Evolutionary conservation across 2,329 filamentous ascomycete species (phyloP).

Genomic region (Epichloe uncinata): DNA sequence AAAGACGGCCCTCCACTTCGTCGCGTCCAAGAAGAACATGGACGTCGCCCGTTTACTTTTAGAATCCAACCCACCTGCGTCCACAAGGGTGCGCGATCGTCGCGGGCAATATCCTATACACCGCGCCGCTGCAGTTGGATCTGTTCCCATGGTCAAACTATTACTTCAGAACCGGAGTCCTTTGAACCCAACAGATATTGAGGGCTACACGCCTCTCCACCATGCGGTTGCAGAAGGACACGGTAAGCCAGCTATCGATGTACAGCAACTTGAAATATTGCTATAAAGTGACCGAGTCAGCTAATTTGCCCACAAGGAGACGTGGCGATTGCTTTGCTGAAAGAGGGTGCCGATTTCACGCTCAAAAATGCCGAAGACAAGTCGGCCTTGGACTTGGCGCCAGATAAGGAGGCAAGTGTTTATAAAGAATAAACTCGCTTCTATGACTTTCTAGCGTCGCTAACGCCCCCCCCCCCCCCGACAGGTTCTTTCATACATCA

Average conservation of each 20-base stretch:
- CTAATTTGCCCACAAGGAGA: constrained; percentile 39
- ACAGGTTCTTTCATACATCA: constrained; percentile 62
- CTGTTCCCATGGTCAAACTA: constrained; percentile 71
- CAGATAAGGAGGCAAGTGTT: constrained; percentile 61
- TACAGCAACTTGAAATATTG: too few relatives aligned
- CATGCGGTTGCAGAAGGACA: constrained; percentile 70
- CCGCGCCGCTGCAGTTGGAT: constrained; percentile 80
- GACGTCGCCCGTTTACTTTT: constrained; percentile 71
- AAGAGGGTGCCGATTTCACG: constrained; percentile 69
- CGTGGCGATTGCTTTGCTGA: constrained; percentile 68
- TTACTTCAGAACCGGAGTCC: constrained; percentile 68
- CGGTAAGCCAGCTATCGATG: constrained; percentile 25
- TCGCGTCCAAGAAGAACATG: constrained; percentile 78
- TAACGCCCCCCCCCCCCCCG: constrained; percentile 2
- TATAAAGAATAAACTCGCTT: not conserved
- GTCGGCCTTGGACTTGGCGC: constrained; percentile 68
- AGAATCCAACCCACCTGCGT: constrained; percentile 53
- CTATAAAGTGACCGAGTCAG: too few relatives aligned
- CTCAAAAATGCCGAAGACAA: constrained; percentile 61
- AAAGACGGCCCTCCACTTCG: constrained; percentile 81
- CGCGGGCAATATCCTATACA: constrained; percentile 86
- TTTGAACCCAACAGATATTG: constrained; percentile 66
- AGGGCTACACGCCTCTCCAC: constrained; percentile 81
- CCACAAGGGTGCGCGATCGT: constrained; percentile 67
- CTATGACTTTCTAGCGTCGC: constrained; percentile 1